These are phyloP conservation scores for Metschnikowia koreensis DNA, from an alignment of 805 yeast genomes.

Conservation along the genomic window DNA sequence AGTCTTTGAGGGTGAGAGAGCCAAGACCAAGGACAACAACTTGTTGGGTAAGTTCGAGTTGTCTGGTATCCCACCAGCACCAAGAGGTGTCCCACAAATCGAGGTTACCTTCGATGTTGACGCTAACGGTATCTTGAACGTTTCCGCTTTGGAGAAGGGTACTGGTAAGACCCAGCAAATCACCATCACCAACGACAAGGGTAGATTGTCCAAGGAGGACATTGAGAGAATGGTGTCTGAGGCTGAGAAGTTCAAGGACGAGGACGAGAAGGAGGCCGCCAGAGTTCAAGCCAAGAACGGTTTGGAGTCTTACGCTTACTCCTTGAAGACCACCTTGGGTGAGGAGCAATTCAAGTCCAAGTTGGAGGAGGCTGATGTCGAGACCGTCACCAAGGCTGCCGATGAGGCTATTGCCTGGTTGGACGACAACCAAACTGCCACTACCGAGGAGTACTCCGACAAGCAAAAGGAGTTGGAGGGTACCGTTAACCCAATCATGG, in stretches of 20 bases:
- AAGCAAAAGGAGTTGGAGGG: slow-evolving; percentile 95
- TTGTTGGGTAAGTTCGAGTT: slow-evolving; percentile 95
- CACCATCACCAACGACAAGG: slow-evolving; percentile 97
- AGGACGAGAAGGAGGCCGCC: slow-evolving; percentile 81
- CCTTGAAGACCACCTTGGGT: slow-evolving; percentile 61
- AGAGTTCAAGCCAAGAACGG: slow-evolving; percentile 94
- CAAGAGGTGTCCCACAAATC: slow-evolving; percentile 98
- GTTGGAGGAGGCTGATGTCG: slow-evolving; percentile 61
- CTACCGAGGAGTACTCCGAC: slow-evolving; percentile 88
- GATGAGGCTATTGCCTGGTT: slow-evolving; percentile 88
- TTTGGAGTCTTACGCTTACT: slow-evolving; percentile 92
- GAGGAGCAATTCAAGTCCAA: slow-evolving; percentile 71
- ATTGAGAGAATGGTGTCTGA: slow-evolving; percentile 97
- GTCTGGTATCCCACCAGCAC: slow-evolving; percentile 96
- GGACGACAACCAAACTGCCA: slow-evolving; percentile 88
- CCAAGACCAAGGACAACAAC: slow-evolving; percentile 94
- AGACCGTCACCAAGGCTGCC: slow-evolving; percentile 71
- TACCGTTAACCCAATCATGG: slow-evolving; percentile 94
- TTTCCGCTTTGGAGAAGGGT: slow-evolving; percentile 95
- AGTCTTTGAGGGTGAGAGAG: slow-evolving; percentile 98
- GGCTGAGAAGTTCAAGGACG: slow-evolving; percentile 74
- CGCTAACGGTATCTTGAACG: slow-evolving; percentile 96
- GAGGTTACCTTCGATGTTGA: slow-evolving; percentile 97
- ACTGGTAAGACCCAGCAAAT: slow-evolving; percentile 97
- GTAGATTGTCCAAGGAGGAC: slow-evolving; percentile 96